Evolutionary conservation across 177 flowering plant species (phyloP).

Genomic region (Vitis hybrid): DNA sequence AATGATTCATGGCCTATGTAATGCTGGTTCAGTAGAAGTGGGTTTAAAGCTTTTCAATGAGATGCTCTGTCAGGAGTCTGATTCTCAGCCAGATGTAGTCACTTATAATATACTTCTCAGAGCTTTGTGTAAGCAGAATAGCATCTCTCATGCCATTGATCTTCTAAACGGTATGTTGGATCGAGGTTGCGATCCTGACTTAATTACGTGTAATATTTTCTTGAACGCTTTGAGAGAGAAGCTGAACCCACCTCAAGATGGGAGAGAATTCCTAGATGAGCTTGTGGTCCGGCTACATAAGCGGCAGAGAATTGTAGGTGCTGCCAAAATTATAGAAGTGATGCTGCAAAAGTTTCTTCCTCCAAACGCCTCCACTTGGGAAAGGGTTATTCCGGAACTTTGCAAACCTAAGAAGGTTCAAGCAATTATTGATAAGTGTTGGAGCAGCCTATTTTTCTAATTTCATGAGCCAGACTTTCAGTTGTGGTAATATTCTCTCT

Average conservation of each 20-base stretch:
- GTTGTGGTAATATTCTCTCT: not conserved
- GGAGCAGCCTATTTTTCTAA: conserved; percentile 50
- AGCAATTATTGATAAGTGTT: conserved; percentile 54
- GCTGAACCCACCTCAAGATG: conserved; percentile 51
- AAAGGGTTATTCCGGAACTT: conserved; percentile 43
- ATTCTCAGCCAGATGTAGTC: conserved; percentile 68
- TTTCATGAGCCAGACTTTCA: conserved; percentile 14
- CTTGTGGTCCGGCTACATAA: conserved; percentile 58
- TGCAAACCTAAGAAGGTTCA: conserved; percentile 56
- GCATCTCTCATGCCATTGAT: conserved; percentile 57
- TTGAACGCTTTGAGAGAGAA: conserved; percentile 56
- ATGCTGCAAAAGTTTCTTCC: conserved; percentile 70
- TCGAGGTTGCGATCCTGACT: conserved; percentile 73
- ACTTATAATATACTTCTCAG: conserved; percentile 73
- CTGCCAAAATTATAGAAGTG: conserved; percentile 58
- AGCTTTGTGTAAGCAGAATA: conserved; percentile 57
- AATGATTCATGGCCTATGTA: conserved; percentile 80
- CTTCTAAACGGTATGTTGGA: conserved; percentile 70
- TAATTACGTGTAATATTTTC: conserved; percentile 66
- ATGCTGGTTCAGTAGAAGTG: conserved; percentile 59
- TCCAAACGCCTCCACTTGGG: conserved; percentile 69
- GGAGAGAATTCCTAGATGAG: conserved; percentile 71
- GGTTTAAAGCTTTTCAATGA: conserved; percentile 64
- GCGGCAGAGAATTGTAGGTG: conserved; percentile 51
- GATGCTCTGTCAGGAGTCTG: conserved; percentile 58